Conservation (phyloP, 1,139 yeast species). For the Saccharomyces hybrid region DNA sequence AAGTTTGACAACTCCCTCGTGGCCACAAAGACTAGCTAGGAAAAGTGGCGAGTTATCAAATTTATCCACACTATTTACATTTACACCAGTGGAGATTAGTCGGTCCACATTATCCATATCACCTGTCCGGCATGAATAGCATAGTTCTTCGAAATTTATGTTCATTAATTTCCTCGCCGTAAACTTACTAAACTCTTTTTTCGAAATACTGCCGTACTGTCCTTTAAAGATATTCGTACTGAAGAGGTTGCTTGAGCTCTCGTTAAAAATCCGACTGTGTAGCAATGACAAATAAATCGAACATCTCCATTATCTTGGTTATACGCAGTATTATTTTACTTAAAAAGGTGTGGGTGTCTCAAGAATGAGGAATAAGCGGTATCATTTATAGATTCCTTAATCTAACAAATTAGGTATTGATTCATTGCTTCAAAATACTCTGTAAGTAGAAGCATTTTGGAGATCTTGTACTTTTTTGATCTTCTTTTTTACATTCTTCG, state of each 20-base stretch:
- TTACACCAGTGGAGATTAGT: conserved; percentile 47
- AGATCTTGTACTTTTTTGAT: neutral
- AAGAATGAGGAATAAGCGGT: neutral
- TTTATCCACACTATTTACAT: conserved; percentile 56
- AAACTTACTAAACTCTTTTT: neutral
- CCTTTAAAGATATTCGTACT: neutral
- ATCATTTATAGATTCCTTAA: neutral
- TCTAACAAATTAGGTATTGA: neutral
- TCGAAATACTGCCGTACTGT: neutral
- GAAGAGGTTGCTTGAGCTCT: no score
- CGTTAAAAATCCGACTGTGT: neutral
- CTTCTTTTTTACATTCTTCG: neutral
- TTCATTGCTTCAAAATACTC: neutral
- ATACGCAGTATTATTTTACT: neutral
- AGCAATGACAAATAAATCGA: neutral
- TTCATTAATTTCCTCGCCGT: conserved; percentile 8
- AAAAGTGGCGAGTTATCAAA: conserved; percentile 72
- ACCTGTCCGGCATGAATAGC: conserved; percentile 62
- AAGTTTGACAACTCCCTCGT: conserved; percentile 50
- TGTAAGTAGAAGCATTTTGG: neutral
- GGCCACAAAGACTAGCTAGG: conserved; percentile 70
- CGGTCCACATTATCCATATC: conserved; percentile 58
- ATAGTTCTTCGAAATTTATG: conserved; percentile 35
- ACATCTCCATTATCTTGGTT: neutral
- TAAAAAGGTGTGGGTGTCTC: neutral